A percentile compares a stretch with the other conserved stretches of the same genome.
phyloP scores from a whole-genome alignment of 2,329 filamentous ascomycete genomes.

The Mycogone perniciosa region DNA sequence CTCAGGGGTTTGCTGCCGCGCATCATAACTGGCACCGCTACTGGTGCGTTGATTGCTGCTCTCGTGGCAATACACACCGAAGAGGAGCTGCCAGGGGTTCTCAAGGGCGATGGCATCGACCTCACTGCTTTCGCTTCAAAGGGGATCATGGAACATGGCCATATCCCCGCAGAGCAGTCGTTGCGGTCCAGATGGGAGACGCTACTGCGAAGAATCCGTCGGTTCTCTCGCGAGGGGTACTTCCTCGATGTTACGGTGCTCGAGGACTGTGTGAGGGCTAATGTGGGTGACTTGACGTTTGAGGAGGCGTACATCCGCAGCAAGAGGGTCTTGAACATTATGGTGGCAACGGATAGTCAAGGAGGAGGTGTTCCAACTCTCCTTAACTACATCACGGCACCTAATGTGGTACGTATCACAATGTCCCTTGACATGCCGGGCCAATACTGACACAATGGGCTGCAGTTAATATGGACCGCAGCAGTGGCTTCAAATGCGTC shows the following conservation, averaged over 20 bases:
- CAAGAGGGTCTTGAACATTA: conserved; percentile 86
- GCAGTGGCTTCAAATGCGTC: conserved; percentile 70
- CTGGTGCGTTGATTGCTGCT: conserved; percentile 82
- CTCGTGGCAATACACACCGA: conserved; percentile 82
- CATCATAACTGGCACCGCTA: conserved; percentile 87
- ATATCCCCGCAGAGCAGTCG: conserved; percentile 30
- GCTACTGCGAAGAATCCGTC: conserved; percentile 56
- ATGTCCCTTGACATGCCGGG: background rate
- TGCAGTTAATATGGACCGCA: conserved; percentile 70
- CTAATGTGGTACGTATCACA: conserved; percentile 69
- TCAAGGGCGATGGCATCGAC: conserved; percentile 76
- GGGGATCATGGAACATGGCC: conserved; percentile 24
- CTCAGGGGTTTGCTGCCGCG: conserved; percentile 73
- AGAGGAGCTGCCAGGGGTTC: conserved; percentile 70
- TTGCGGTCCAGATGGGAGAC: conserved; percentile 48
- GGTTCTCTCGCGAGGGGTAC: conserved; percentile 72
- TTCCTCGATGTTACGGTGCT: conserved; percentile 77
- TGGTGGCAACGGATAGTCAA: conserved; percentile 68
- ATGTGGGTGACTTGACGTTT: conserved; percentile 85
- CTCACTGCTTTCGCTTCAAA: conserved; percentile 64
- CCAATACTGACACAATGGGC: conserved; percentile 9
- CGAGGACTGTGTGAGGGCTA: conserved; percentile 75
- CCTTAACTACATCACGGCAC: conserved; percentile 87
- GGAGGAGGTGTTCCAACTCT: conserved; percentile 73
- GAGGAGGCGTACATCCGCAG: conserved; percentile 85